Conservation (phyloP, 2,329 filamentous ascomycete species). For the Cordyceps javanica region DNA sequence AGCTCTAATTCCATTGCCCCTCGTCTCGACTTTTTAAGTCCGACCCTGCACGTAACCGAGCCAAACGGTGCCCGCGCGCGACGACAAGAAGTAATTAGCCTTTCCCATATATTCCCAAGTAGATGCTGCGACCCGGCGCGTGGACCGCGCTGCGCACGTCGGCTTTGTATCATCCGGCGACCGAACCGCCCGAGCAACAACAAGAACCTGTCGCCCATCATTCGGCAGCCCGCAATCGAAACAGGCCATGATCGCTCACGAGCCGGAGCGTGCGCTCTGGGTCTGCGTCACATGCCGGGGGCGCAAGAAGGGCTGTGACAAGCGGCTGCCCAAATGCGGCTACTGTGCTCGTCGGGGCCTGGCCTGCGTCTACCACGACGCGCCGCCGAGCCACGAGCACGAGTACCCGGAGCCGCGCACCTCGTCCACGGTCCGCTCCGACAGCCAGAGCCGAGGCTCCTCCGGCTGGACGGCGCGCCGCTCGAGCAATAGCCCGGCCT, state of each 20-base stretch:
- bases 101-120: neutral
- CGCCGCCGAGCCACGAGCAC: neutral
- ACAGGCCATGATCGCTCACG: neutral
- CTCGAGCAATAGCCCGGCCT: neutral
- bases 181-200: neutral
- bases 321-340: constrained; percentile 5
- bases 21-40: neutral
- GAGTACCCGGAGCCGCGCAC: neutral
- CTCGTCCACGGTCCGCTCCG: neutral
- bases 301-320: constrained; percentile 9
- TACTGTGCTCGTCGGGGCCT: constrained; percentile 3
- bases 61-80: neutral
- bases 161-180: neutral
- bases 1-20: neutral
- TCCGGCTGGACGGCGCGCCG: neutral
- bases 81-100: neutral
- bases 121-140: neutral
- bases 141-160: neutral
- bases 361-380: constrained; percentile 1
- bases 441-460: neutral
- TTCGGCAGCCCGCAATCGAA: neutral
- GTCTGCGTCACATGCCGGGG: neutral
- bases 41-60: neutral
- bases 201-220: neutral
- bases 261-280: constrained; percentile 2